Evolutionary conservation across 1,139 yeast species (phyloP), one percentile per base, ranked within the genome.

Genomic region (Pichia sp.): DNA sequence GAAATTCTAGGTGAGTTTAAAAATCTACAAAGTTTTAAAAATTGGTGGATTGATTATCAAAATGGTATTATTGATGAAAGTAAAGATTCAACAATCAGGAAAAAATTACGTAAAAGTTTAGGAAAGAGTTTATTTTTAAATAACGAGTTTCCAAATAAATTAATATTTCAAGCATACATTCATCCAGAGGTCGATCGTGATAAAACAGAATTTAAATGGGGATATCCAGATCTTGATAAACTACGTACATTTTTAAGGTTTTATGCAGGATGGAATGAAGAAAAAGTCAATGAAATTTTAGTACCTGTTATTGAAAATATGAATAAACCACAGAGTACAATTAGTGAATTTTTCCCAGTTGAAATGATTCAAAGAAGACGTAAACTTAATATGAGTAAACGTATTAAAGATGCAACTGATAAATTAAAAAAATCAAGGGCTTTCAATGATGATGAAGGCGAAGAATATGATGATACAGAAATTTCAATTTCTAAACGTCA

Each of bases 1-100:
- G 98, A 95, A 67, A 80, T 95, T n/a, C 64, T 95, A 38, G 96
- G 96, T 0, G 96, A 91, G 60, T 95, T 93, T 69, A 83, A 59
- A 18, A 53, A 62, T 42, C 60, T 79, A 45, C 63, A 63, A 3
- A 65, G 63, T 25, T 84, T 84, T 60, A 72, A 74, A 50, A 65
- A 72, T 10, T 84, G 91, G 91, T 83, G 80, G 77, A 59, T 67
- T 18, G 60, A 67, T 19, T 74, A 75, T 45, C 81, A 78, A 58
- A 60, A 65, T 10, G 70, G 73, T 48, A 58, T 54, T 13, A 65
- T 65, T 50, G 66, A 62, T 43, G 64, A 68, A 74, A 67, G 60
- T 67, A 65, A 62, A 33, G 71, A 58, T 56, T 66, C 70, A 42
- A 64, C 68, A 56, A 68, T 73, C 47, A 72, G 67, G 56, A 75